A percentile compares a stretch with the other conserved stretches of the same genome.
phyloP scores from a whole-genome alignment of 106 monocot species.

The Allium fistulosum region DNA sequence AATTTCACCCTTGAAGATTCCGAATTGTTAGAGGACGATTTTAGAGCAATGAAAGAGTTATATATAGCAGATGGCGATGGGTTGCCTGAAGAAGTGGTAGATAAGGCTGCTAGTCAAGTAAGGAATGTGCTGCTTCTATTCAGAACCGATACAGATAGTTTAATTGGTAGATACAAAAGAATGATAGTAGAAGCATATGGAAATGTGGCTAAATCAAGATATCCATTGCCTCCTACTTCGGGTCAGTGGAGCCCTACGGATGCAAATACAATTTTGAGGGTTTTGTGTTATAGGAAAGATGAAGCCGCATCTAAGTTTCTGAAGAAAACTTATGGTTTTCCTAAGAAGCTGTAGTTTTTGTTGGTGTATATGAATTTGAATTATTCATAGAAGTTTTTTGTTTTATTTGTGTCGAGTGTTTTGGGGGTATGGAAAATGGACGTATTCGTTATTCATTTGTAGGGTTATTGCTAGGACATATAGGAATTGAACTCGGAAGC shows the following conservation, averaged over 20 bases:
- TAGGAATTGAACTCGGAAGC: too few relatives aligned
- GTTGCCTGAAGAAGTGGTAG: constrained; percentile 60
- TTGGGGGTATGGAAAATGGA: too few relatives aligned
- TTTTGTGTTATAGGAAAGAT: constrained; percentile 79
- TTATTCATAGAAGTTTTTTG: background rate
- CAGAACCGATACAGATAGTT: constrained; percentile 37
- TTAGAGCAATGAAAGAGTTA: constrained; percentile 46
- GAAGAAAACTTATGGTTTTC: constrained; percentile 85
- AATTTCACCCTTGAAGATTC: constrained; percentile 47
- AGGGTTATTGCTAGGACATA: too few relatives aligned
- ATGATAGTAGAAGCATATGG: constrained; percentile 31
- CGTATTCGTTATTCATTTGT: too few relatives aligned
- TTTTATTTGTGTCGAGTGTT: too few relatives aligned
- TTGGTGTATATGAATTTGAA: background rate
- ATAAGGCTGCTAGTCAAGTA: constrained; percentile 50
- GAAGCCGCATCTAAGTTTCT: constrained; percentile 78
- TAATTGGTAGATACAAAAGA: constrained; percentile 44
- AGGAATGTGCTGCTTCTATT: constrained; percentile 51
- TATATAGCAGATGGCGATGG: constrained; percentile 73
- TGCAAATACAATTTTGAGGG: constrained; percentile 70
- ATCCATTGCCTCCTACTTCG: constrained; percentile 55
- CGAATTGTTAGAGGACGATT: constrained; percentile 58
- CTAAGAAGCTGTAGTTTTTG: constrained; percentile 43
- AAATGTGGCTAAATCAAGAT: constrained; percentile 37
- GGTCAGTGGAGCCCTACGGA: constrained; percentile 89